A percentile compares a stretch with the other conserved stretches of the same genome.
Conservation (phyloP, 139 green algal species). For the Dunaliella primolecta region DNA sequence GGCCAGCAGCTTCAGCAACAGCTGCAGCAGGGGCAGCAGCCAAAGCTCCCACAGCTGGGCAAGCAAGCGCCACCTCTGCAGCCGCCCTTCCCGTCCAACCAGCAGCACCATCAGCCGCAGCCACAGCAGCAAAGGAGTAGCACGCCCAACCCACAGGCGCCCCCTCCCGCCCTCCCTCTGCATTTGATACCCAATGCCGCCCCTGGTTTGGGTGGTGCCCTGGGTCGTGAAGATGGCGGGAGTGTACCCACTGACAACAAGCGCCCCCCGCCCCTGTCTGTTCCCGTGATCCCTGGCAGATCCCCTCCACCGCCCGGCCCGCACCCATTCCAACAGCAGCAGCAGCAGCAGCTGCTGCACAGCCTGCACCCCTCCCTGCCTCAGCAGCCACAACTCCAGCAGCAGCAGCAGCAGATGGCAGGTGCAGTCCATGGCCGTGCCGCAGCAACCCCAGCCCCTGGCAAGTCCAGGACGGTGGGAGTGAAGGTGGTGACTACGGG, state of each 20-base stretch:
- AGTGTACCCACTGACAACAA: too few relatives aligned
- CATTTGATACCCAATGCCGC: background rate
- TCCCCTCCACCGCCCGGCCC: too few relatives aligned
- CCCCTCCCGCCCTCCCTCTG: background rate
- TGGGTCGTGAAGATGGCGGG: background rate
- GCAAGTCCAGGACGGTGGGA: background rate
- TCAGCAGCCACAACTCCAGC: background rate
- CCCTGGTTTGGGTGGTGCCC: background rate
- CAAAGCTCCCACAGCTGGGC: too few relatives aligned
- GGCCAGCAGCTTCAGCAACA: background rate
- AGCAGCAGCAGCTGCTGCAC: too few relatives aligned
- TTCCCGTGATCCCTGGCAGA: background rate
- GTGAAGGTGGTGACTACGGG: background rate
- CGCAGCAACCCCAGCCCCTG: too few relatives aligned
- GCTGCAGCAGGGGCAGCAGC: too few relatives aligned
- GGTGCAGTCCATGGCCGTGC: background rate
- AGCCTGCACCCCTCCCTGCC: background rate
- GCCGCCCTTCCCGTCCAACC: too few relatives aligned
- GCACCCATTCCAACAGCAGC: too few relatives aligned
- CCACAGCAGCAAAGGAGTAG: background rate
- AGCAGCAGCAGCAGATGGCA: background rate
- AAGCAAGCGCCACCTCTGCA: too few relatives aligned
- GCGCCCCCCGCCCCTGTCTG: too few relatives aligned
- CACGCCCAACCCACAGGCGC: too few relatives aligned
- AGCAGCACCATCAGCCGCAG: background rate